Conservation (phyloP, 371 early-diverging fungal genomes). For the Coemansia sp. region DNA sequence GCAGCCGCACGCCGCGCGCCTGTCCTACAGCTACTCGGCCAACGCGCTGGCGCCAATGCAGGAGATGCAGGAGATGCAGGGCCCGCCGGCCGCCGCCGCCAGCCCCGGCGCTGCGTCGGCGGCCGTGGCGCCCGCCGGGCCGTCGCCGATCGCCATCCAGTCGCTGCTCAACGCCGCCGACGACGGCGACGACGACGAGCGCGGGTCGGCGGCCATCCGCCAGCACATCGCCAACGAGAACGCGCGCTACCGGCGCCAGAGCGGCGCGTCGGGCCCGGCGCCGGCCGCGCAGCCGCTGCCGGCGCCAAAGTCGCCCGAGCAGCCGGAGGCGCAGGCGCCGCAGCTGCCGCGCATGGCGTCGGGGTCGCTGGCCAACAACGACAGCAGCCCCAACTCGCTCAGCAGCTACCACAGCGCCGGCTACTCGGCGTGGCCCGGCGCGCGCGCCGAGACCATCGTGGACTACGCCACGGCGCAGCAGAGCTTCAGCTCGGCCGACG, state of each 20-base stretch:
- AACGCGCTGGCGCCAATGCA: constrained; percentile 20
- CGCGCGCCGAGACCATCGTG: constrained; percentile 40
- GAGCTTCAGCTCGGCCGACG: constrained; percentile 44
- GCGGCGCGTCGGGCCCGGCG: constrained; percentile 27
- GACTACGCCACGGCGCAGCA: constrained; percentile 48
- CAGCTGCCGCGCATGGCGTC: constrained; percentile 10
- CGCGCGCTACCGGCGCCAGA: constrained; percentile 41
- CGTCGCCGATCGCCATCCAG: constrained; percentile 40
- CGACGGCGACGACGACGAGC: constrained; percentile 9
- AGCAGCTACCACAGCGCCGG: constrained; percentile 51
- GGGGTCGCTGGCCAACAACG: constrained; percentile 13
- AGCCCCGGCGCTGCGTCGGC: constrained; percentile 3
- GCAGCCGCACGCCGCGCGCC: constrained; percentile 1
- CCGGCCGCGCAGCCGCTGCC: constrained; percentile 5
- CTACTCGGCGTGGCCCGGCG: constrained; percentile 38
- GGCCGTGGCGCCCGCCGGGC: neutral
- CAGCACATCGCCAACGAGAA: constrained; percentile 47
- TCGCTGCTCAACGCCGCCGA: constrained; percentile 45
- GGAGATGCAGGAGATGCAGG: constrained; percentile 42
- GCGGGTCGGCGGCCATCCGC: constrained; percentile 28
- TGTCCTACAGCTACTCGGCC: constrained; percentile 11
- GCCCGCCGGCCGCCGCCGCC: constrained; percentile 9
- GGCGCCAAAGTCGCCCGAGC: constrained; percentile 1
- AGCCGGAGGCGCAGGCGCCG: neutral
- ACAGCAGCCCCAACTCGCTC: constrained; percentile 41